Evolutionary conservation across 305 asterid genomes (phyloP), one percentile per base, ranked within the genome.

Genomic region (Fraxinus baroniana): DNA sequence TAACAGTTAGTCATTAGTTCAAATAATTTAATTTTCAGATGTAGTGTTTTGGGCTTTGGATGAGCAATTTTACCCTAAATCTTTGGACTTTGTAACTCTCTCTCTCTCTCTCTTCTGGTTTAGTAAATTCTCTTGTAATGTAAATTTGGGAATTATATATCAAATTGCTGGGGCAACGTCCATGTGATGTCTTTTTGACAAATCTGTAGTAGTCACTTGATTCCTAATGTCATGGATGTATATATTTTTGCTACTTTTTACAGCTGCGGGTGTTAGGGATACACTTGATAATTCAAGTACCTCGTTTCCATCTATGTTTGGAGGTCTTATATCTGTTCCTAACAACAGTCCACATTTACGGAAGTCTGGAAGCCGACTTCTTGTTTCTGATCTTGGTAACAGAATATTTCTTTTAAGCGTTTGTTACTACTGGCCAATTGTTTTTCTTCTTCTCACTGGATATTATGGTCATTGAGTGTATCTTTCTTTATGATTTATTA

Each of bases 341-440:
- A 84, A 76, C 84, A 91, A 87, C 79, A 96, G 97, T 91, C 95
- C 98, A 80, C 98, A 93, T 88, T 83, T 97, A 80, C 89, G 97
- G 85, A 97, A 90, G 86, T 97, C 99, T 83, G 98, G 99, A 82
- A 97, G 98, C 88, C 93, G 98, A 81, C 88, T 92, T 28, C 93
- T 91, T 89, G 91, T 93, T 83, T 90, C 85, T 88, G 98, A 94
- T 88, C 83, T 89, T 86, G 97, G 99, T 94, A 87, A 86, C 87
- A 81, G 35, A 83, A 74, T 35, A 64, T 74, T 86, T 76, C 73
- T 76, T 68, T 66, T 73, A 60, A 70, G 79, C 73, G 26, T 10
- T 49, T 70, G 41, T 49, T 55, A 32, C 24, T 39, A 17, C 66
- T 74, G 41, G 77, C 77, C 78, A 12, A 78, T 26, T 77, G 35